Evolutionary conservation across 768 basidiomycete genomes (phyloP).

Genomic region (Podaxis pistillaris): DNA sequence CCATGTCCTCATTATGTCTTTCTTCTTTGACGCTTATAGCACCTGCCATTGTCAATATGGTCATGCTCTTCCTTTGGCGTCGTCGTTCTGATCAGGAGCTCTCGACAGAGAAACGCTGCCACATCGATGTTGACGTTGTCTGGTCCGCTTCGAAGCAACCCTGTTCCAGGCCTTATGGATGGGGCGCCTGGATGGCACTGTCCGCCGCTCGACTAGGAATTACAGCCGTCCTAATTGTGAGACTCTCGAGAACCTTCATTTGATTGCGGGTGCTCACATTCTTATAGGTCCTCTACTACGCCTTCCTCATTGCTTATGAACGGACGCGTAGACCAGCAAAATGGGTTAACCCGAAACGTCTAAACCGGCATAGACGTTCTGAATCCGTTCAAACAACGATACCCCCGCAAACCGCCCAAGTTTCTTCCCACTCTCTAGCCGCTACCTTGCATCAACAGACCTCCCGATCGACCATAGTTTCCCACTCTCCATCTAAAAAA

Average conservation of each 20-base stretch:
- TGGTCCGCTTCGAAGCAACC: constrained; percentile 47
- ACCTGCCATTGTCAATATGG: constrained; percentile 55
- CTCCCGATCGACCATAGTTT: constrained; percentile 16
- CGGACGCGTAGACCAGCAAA: constrained; percentile 23
- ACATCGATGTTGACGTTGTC: constrained; percentile 62
- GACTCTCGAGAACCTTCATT: constrained; percentile 21
- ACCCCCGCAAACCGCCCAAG: background rate
- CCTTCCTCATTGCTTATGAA: constrained; percentile 21
- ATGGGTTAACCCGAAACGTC: constrained; percentile 13
- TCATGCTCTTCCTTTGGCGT: constrained; percentile 54
- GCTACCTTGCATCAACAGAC: constrained; percentile 1
- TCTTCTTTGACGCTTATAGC: constrained; percentile 48
- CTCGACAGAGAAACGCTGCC: constrained; percentile 45
- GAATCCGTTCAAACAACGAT: background rate
- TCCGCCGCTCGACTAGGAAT: constrained; percentile 51
- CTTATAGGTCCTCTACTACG: constrained; percentile 10
- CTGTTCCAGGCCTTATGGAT: constrained; percentile 35
- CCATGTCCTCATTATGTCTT: constrained; percentile 34
- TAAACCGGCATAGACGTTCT: constrained; percentile 15
- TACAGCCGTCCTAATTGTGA: constrained; percentile 52
- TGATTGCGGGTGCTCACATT: constrained; percentile 6
- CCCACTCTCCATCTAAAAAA: constrained; percentile 8
- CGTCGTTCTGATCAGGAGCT: constrained; percentile 34
- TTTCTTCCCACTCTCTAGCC: background rate
- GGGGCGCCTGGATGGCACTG: constrained; percentile 55